Conservation (phyloP, 805 yeast genomes). For the Teunomyces kruisii region DNA sequence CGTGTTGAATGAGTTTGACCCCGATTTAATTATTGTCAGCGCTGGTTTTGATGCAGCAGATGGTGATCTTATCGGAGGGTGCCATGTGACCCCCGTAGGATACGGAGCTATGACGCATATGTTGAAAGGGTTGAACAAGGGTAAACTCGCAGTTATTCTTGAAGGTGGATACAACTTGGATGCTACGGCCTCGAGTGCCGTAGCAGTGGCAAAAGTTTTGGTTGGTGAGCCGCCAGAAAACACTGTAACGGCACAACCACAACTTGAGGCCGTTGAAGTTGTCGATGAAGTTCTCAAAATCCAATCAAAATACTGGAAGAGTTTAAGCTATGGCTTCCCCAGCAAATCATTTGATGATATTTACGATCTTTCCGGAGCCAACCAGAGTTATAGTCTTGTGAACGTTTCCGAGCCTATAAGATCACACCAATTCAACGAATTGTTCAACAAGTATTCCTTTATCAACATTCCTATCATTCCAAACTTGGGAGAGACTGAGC, state of each 20-base stretch:
- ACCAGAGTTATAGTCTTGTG: conserved; percentile 34
- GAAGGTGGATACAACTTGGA: conserved; percentile 98
- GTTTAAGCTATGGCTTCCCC: conserved; percentile 67
- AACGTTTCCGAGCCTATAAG: conserved; percentile 76
- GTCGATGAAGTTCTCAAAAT: conserved; percentile 75
- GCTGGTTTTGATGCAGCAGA: conserved; percentile 99
- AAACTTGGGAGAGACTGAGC: background rate
- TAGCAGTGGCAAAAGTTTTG: conserved; percentile 86
- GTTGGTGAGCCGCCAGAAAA: conserved; percentile 95
- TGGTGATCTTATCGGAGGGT: conserved; percentile 95
- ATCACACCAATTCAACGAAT: conserved; percentile 59
- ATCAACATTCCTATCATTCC: conserved; percentile 63
- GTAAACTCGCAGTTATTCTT: conserved; percentile 82
- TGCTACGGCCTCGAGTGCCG: conserved; percentile 84
- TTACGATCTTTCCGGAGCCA: conserved; percentile 31
- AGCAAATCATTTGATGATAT: conserved; percentile 40
- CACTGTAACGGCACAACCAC: conserved; percentile 64
- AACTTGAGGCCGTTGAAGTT: conserved; percentile 72
- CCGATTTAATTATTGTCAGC: conserved; percentile 89
- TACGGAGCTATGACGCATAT: conserved; percentile 95
- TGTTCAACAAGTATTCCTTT: conserved; percentile 56
- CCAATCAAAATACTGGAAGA: conserved; percentile 87
- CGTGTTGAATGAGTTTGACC: conserved; percentile 81
- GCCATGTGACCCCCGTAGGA: conserved; percentile 93
- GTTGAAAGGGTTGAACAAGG: conserved; percentile 83